Percentiles rank a stretch among this genome's conserved stretches.
These are phyloP conservation scores for Inosperma sp. DNA, from an alignment of 768 basidiomycete genomes.

Conservation along the genomic window DNA sequence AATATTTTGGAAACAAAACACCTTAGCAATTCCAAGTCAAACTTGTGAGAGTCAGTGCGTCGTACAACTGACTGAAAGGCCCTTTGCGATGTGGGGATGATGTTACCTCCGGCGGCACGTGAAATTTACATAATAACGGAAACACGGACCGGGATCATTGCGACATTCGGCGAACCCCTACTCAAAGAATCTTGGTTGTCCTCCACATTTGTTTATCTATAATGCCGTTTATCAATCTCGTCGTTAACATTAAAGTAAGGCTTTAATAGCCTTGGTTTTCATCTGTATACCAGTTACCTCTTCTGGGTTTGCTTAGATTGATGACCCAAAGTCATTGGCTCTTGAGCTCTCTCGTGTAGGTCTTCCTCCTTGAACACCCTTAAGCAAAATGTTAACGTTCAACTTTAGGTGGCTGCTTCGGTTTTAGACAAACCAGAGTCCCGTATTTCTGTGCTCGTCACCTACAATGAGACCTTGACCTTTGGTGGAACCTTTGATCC, in stretches of 20 bases:
- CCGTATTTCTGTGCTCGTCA: conserved; percentile 51
- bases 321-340: conserved; percentile 38
- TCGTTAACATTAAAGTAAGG: conserved; percentile 42
- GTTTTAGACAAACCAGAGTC: conserved; percentile 51
- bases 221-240: conserved; percentile 42
- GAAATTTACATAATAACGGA: no score
- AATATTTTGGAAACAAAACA: no score
- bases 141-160: no score
- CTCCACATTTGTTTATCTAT: no score
- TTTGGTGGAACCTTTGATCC: conserved; percentile 64
- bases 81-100: no score
- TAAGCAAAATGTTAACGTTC: not conserved
- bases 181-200: no score
- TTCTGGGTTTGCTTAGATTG: conserved; percentile 24
- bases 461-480: conserved; percentile 55
- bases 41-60: no score
- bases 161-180: no score
- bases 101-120: no score
- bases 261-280: not conserved
- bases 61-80: no score
- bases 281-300: not conserved
- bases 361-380: not conserved
- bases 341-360: conserved; percentile 53
- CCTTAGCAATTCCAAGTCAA: no score
- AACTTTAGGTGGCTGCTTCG: conserved; percentile 47